Base-by-base conservation (phyloP, 345 rosid genomes). In the Triadica sebifera region DNA sequence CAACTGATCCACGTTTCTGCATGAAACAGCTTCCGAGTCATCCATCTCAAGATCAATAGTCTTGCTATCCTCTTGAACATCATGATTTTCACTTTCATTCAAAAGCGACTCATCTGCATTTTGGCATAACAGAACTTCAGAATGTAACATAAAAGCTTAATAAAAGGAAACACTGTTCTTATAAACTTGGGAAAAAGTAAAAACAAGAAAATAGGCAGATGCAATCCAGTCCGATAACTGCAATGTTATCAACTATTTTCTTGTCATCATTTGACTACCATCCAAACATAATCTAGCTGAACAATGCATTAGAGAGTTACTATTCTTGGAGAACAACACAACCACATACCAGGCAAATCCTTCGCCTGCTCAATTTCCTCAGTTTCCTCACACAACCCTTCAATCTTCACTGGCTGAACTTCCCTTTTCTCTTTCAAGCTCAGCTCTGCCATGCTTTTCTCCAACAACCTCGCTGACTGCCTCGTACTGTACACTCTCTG, bases 381-480 rank as follows among this genome's bases (percentile, higher is more conserved):
- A 46, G 43, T 65, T 49, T 85, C 78, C 46, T 76, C 73, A 22
- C 41, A 43, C 67, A 83, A 60, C 38, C 68, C 80, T 43, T 81
- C 78, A 73, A 68, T 57, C 61, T 76, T 80, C 50, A 68, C 67
- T 45, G 77, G 65, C 55, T 71, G 69, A 24, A 74, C 29, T 29
- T 15, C 61, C 78, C 24, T 80, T 72, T 78, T 78, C 50, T 83
- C 85, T 37, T 84, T 86, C 81, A 95, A 81, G 78, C 84, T 80
- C 75, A 93, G 59, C 17, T 80, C 83, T 65, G 72, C 84, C 89
- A 90, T 80, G 71, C 67, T 77, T 78, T 89, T 89, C 85, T 86
- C 96, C 62, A 95, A 55, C 78, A 95, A 49, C 72, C 87, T 90
- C 59, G 83, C 85, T 4, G 98, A 89, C 39, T 85, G 84, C 86